Conservation (phyloP, 1,284 basidiomycete species). For the Leccinum cinnamomeum region DNA sequence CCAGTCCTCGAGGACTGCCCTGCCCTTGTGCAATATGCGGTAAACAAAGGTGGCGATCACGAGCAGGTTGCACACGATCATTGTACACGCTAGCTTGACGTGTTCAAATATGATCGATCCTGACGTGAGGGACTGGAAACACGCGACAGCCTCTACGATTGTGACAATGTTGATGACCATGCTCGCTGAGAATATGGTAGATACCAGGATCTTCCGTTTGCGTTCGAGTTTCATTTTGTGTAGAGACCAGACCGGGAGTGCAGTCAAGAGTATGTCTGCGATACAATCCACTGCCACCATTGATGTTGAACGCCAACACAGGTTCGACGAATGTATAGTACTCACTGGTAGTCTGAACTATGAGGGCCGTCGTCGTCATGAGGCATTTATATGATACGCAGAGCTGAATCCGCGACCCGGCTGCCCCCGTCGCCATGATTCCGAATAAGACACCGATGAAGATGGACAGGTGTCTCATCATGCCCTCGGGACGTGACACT, state of each 20-base stretch:
- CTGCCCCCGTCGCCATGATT: constrained; percentile 11
- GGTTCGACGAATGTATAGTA: background rate
- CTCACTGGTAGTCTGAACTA: constrained; percentile 25
- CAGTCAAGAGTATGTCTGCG: constrained; percentile 20
- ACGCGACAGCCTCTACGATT: constrained; percentile 10
- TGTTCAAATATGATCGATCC: constrained; percentile 27
- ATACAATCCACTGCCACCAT: constrained; percentile 19
- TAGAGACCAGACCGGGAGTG: constrained; percentile 21
- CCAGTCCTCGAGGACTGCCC: background rate
- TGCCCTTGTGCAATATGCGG: constrained; percentile 14
- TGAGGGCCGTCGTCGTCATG: constrained; percentile 8
- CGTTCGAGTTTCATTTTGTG: constrained; percentile 13
- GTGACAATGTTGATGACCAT: constrained; percentile 26
- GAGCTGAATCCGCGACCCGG: constrained; percentile 11
- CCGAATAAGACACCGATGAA: constrained; percentile 19
- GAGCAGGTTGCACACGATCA: constrained; percentile 31
- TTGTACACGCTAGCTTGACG: constrained; percentile 27
- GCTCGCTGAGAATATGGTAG: constrained; percentile 24
- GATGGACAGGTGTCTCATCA: constrained; percentile 8
- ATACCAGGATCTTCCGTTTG: constrained; percentile 17
- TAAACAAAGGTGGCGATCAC: constrained; percentile 31
- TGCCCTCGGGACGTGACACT: constrained; percentile 21
- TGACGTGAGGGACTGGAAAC: constrained; percentile 5
- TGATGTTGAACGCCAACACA: constrained; percentile 4
- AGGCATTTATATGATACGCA: constrained; percentile 20